These are phyloP conservation scores for Pythium chondricola DNA, from an alignment of 352 stramenopile genomes.

Conservation along the genomic window DNA sequence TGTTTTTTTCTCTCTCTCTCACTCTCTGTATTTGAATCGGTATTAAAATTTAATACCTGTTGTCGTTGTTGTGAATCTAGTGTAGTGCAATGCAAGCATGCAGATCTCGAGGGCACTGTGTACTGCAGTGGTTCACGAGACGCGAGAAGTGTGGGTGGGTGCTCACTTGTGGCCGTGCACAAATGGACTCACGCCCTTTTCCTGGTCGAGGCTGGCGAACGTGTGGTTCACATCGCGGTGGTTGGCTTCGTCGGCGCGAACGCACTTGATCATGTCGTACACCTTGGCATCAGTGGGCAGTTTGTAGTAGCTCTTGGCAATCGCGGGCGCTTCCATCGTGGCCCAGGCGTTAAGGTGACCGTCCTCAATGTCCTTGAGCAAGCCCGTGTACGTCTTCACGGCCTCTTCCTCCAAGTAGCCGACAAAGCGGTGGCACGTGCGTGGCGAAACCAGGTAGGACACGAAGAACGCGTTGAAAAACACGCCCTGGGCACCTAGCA, in stretches of 20 bases:
- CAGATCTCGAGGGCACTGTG: too few relatives aligned
- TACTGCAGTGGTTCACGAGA: too few relatives aligned
- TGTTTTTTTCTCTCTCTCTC: too few relatives aligned
- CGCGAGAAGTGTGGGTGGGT: too few relatives aligned
- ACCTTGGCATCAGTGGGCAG: conserved; percentile 66
- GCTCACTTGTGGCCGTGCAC: not conserved
- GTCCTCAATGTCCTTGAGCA: conserved; percentile 86
- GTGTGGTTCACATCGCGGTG: conserved; percentile 88
- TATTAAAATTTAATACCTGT: too few relatives aligned
- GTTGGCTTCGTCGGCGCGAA: conserved; percentile 86
- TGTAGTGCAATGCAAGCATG: too few relatives aligned
- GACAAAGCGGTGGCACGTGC: conserved; percentile 88
- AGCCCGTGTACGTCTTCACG: conserved; percentile 88
- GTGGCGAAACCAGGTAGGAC: conserved; percentile 84
- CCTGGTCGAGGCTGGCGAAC: conserved; percentile 48
- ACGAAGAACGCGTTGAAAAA: conserved; percentile 85
- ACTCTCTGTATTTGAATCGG: too few relatives aligned
- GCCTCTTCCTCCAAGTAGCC: conserved; percentile 92
- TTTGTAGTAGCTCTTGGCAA: conserved; percentile 87
- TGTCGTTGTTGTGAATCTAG: too few relatives aligned
- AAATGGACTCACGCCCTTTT: conserved; percentile 47
- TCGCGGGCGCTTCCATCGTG: conserved; percentile 49
- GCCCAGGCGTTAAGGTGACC: conserved; percentile 63
- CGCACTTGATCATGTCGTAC: conserved; percentile 79
- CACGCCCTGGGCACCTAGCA: conserved; percentile 76